Conservation (phyloP, 116 monocot species). For the Iris pallida region DNA sequence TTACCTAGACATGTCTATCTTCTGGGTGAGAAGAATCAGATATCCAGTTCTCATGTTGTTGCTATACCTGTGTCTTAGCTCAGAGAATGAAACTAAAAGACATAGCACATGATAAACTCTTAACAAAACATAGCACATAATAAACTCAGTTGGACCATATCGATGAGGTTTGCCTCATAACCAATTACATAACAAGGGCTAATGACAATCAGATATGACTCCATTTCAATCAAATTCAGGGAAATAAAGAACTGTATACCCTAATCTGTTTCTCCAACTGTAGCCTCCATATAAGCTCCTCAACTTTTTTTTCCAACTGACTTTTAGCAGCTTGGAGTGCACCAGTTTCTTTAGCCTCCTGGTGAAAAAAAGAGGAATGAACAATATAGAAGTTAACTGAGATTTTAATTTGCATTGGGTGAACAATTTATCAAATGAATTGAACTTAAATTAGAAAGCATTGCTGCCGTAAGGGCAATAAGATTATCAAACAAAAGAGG, state of each 20-base stretch:
- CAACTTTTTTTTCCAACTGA: slow-evolving; percentile 81
- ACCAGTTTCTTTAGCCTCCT: slow-evolving; percentile 79
- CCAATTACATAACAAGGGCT: too few relatives aligned
- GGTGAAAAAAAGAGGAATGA: neutral
- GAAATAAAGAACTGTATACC: slow-evolving; percentile 22
- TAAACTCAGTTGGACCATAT: too few relatives aligned
- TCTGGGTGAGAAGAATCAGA: too few relatives aligned
- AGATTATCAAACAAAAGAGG: too few relatives aligned
- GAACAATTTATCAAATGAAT: too few relatives aligned
- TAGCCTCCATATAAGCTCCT: slow-evolving; percentile 60
- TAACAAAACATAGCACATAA: neutral
- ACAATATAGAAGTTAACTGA: neutral
- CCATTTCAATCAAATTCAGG: neutral
- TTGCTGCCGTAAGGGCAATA: too few relatives aligned
- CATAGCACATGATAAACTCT: neutral
- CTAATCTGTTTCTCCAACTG: slow-evolving; percentile 58
- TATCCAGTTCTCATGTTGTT: too few relatives aligned
- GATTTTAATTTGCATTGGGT: neutral
- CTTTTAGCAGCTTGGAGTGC: slow-evolving; percentile 78
- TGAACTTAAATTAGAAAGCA: too few relatives aligned
- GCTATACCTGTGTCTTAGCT: neutral
- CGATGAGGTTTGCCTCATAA: too few relatives aligned
- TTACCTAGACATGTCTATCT: too few relatives aligned
- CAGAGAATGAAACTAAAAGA: neutral
- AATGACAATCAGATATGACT: neutral